A percentile compares a stretch with the other conserved stretches of the same genome.
Conservation (phyloP, 1,284 basidiomycete genomes). For the Apiotrichum montevideense region DNA sequence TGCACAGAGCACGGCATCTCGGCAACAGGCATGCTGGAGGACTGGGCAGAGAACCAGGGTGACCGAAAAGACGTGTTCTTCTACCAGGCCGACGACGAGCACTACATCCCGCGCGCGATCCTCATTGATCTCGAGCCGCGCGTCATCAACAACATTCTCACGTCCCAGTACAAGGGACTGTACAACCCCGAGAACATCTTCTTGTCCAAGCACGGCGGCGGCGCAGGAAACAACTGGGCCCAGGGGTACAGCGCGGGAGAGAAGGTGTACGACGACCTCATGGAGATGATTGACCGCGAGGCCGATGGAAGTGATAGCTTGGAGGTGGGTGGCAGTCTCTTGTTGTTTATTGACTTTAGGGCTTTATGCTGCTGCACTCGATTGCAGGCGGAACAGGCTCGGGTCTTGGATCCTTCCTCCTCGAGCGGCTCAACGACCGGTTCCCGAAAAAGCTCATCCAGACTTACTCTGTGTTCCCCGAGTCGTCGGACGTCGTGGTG, state of each 20-base stretch:
- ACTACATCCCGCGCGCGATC: constrained; percentile 95
- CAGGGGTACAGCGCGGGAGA: constrained; percentile 89
- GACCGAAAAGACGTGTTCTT: constrained; percentile 99
- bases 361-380: constrained; percentile 97
- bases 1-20: constrained; percentile 95
- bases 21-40: constrained; percentile 85
- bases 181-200: constrained; percentile 99
- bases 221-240: constrained; percentile 99
- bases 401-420: constrained; percentile 91
- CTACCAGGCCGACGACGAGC: constrained; percentile 99
- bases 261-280: constrained; percentile 88
- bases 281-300: constrained; percentile 99
- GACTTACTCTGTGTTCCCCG: constrained; percentile 98
- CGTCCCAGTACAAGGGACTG: constrained; percentile 83
- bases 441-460: constrained; percentile 99
- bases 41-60: constrained; percentile 80
- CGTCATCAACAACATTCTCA: constrained; percentile 94
- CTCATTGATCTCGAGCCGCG: constrained; percentile 96
- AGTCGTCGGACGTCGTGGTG: constrained; percentile 88
- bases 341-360: constrained; percentile 52
- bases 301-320: constrained; percentile 97
- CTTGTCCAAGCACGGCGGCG: constrained; percentile 89
- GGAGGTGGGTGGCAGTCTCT: constrained; percentile 58
- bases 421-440: constrained; percentile 93
- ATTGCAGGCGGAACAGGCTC: constrained; percentile 99